Evolutionary conservation across 2,329 filamentous ascomycete genomes (phyloP), one percentile per base, ranked within the genome.

Genomic region (Trichoderma sp.): DNA sequence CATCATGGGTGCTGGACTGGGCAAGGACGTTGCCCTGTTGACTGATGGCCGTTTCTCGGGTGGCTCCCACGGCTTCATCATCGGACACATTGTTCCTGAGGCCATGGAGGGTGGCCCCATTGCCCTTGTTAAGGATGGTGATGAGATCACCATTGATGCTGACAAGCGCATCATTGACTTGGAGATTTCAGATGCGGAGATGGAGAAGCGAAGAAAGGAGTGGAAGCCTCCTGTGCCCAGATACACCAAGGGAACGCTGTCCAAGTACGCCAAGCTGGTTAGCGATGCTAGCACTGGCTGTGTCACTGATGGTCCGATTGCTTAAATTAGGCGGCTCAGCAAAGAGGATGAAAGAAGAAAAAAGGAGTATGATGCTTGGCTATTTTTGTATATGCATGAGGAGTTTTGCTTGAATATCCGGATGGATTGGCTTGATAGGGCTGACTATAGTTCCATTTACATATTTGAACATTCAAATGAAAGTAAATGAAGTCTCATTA

Each of bases 1-100:
- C 67, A 93, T 98, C 81, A 98, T 98, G 94, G 95, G 95, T 72
- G 94, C 95, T 6, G 93, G 93, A 50, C 89, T 98, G 60, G 92
- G 92, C 79, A 89, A 93, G 80, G 92, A 94, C 79, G 91, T 94
- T 16, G 93, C 93, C 1, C 89, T 95, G 64, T 88, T 95, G 76
- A 94, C 93, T 2, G 93, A 95, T 80, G 91, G 91, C 0, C 91
- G 93, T 53, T 95, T 95, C 88, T 93, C 91, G 9, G 95, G 95
- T 75, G 95, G 94, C 71, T 93, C 91, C 77, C 94, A 97, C 88
- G 94, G 94, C 53, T 97, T 97, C 89, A 87, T 97, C 79, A 96
- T 97, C 80, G 94, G 94, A 1, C 94, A 97, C 85, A 93, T 97
- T 77, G 94, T 95, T 56, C 95, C 95, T 31, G 95, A 97, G 85